These are phyloP conservation scores for Zizania latifolia DNA, from an alignment of 176 grass and related monocot genomes.

Conservation along the genomic window DNA sequence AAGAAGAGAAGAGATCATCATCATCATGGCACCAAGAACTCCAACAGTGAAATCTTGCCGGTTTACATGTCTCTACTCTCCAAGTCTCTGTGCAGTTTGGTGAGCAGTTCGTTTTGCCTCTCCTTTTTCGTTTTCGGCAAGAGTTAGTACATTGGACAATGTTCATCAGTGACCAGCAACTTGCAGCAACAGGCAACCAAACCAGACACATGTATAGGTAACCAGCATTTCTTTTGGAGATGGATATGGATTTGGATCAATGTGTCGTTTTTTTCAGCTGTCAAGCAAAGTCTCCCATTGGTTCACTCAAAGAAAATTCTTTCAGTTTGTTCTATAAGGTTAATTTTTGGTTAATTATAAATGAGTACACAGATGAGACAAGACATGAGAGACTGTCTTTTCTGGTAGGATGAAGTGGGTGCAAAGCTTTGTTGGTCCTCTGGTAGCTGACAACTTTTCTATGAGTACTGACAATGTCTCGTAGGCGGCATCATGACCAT, in stretches of 20 bases:
- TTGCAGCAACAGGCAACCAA: conserved; percentile 18
- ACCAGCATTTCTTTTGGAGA: neutral
- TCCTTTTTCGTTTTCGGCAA: neutral
- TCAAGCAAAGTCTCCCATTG: conserved; percentile 25
- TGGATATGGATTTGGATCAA: neutral
- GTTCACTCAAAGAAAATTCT: neutral
- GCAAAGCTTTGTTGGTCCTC: neutral
- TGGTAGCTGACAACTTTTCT: neutral
- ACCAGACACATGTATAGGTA: neutral
- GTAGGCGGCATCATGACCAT: too few relatives aligned
- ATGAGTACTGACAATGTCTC: too few relatives aligned
- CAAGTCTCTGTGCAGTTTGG: conserved; percentile 12
- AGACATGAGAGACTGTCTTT: too few relatives aligned
- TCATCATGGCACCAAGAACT: neutral
- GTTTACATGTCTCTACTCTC: too few relatives aligned
- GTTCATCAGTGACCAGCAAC: neutral
- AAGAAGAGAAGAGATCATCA: neutral
- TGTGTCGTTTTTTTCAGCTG: neutral
- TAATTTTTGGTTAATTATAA: neutral
- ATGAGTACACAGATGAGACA: neutral
- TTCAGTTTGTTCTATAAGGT: neutral
- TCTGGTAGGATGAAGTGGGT: neutral
- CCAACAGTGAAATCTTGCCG: conserved; percentile 9
- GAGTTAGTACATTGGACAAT: too few relatives aligned
- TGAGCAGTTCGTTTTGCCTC: conserved; percentile 15